phyloP scores from a whole-genome alignment of 768 basidiomycete species.

The Scleroderma bovista region DNA sequence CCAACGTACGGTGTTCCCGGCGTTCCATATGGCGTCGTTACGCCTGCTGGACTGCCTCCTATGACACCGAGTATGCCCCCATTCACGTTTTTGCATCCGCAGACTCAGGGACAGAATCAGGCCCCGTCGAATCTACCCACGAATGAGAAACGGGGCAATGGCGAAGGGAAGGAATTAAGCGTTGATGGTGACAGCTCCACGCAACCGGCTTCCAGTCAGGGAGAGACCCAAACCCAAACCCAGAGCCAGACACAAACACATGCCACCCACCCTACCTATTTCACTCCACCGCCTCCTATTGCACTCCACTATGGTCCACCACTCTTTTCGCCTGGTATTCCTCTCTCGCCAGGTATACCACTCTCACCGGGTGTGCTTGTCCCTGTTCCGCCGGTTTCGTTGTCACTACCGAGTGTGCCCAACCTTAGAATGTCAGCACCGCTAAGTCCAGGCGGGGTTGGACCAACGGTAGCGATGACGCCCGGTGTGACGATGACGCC shows the following conservation, averaged over 20 bases:
- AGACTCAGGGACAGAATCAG: slow-evolving; percentile 21
- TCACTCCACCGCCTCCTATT: slow-evolving; percentile 10
- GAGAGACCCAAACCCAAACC: background rate
- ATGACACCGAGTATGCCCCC: slow-evolving; percentile 98
- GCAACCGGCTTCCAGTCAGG: slow-evolving; percentile 1
- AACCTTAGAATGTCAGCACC: background rate
- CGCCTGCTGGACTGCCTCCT: slow-evolving; percentile 79
- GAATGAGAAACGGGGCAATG: slow-evolving; percentile 1
- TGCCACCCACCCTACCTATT: slow-evolving; percentile 7
- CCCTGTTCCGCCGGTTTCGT: slow-evolving; percentile 11
- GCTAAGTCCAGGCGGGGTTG: slow-evolving; percentile 12
- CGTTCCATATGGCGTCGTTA: slow-evolving; percentile 39
- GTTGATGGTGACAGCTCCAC: slow-evolving; percentile 7
- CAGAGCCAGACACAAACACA: background rate
- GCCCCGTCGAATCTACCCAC: slow-evolving; percentile 6
- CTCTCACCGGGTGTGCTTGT: slow-evolving; percentile 9
- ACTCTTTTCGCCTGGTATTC: slow-evolving; percentile 28
- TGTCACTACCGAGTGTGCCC: slow-evolving; percentile 13
- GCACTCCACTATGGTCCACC: slow-evolving; percentile 18
- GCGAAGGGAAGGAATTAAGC: slow-evolving; percentile 1
- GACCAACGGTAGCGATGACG: slow-evolving; percentile 24
- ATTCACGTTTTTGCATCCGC: slow-evolving; percentile 74
- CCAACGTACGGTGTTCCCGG: slow-evolving; percentile 9
- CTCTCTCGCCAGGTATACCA: slow-evolving; percentile 27
- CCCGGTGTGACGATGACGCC: slow-evolving; percentile 71